Conservation (phyloP, 1,284 basidiomycete genomes). For the Inonotus obliquus region DNA sequence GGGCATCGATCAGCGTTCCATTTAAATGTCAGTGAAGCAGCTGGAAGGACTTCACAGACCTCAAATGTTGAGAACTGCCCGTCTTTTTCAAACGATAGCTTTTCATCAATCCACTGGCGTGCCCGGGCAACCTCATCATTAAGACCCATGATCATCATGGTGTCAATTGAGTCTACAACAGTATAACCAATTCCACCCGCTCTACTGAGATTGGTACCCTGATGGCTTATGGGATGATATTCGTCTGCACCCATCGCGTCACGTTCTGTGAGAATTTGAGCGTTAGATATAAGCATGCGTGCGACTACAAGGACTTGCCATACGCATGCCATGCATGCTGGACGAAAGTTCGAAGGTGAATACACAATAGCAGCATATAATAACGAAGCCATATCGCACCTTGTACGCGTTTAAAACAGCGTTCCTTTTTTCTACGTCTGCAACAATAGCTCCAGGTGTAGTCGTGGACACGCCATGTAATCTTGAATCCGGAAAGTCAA, state of each 20-base stretch:
- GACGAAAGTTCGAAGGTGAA: slow-evolving; percentile 1
- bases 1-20: neutral
- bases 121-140: slow-evolving; percentile 77
- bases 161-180: slow-evolving; percentile 81
- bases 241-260: slow-evolving; percentile 89
- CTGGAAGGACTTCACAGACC: slow-evolving; percentile 39
- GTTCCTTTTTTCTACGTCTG: slow-evolving; percentile 59
- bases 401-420: slow-evolving; percentile 76
- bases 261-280: slow-evolving; percentile 44
- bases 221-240: slow-evolving; percentile 75
- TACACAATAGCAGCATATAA: neutral
- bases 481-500: slow-evolving; percentile 19
- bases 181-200: slow-evolving; percentile 84
- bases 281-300: neutral
- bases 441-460: slow-evolving; percentile 32
- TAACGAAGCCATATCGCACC: slow-evolving; percentile 38
- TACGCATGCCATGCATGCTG: slow-evolving; percentile 81
- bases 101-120: slow-evolving; percentile 69
- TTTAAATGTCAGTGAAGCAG: slow-evolving; percentile 9
- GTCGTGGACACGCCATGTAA: slow-evolving; percentile 20
- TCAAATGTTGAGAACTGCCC: slow-evolving; percentile 90
- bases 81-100: slow-evolving; percentile 75
- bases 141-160: slow-evolving; percentile 83
- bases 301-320: slow-evolving; percentile 39
- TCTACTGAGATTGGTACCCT: slow-evolving; percentile 71